Conservation (phyloP, 106 monocot species). For the Alisma plantagoaquatica region DNA sequence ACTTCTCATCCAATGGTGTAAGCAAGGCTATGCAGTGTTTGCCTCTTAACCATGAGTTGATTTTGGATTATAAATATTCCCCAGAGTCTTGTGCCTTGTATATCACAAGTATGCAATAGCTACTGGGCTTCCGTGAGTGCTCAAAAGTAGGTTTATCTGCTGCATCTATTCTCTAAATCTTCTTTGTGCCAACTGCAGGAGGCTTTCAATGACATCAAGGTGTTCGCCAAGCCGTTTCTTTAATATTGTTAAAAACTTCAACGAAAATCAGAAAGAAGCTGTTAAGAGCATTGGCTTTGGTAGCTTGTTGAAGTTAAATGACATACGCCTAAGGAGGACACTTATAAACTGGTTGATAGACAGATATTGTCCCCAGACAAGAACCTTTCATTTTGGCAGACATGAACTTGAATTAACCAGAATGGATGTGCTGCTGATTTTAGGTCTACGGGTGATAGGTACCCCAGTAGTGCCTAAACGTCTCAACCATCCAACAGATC, state of each 20-base stretch:
- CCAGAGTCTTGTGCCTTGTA: too few species aligned
- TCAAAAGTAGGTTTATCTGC: too few species aligned
- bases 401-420: conserved; percentile 4
- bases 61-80: too few species aligned
- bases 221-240: conserved; percentile 1
- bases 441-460: background rate
- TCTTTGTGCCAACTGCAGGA: too few species aligned
- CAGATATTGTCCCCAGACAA: background rate
- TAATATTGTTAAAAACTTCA: background rate
- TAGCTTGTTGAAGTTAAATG: conserved; percentile 3
- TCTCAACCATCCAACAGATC: background rate
- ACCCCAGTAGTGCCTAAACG: background rate
- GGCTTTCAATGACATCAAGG: conserved; percentile 3
- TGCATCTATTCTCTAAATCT: too few species aligned
- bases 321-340: background rate
- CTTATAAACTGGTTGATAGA: conserved; percentile 1
- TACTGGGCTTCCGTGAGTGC: too few species aligned
- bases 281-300: conserved; percentile 2
- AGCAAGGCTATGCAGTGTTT: too few species aligned
- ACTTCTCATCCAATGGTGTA: too few species aligned
- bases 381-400: background rate
- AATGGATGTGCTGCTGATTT: conserved; percentile 1
- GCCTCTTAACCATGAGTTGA: too few species aligned
- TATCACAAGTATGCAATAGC: too few species aligned
- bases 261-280: conserved; percentile 5